phyloP scores from a whole-genome alignment of 2,329 filamentous ascomycete genomes.

The Colletotrichum brevisporum region DNA sequence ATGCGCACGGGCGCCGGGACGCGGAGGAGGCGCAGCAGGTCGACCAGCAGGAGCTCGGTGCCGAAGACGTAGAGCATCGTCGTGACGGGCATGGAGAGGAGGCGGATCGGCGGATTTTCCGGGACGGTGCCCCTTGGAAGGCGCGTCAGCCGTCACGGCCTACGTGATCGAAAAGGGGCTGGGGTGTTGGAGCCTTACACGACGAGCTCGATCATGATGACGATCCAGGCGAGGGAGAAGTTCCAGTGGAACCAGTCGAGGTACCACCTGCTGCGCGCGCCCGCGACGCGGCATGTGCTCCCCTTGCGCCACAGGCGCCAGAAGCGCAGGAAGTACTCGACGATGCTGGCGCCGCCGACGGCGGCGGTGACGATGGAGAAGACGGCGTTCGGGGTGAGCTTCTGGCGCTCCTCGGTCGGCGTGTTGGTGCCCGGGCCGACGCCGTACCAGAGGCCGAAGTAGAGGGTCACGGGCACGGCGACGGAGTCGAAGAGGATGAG shows the following conservation, averaged over 20 bases:
- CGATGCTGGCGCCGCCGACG: slow-evolving; percentile 65
- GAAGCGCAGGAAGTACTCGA: slow-evolving; percentile 66
- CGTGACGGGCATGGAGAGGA: slow-evolving; percentile 66
- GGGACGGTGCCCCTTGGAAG: slow-evolving; percentile 42
- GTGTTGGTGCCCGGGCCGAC: slow-evolving; percentile 46
- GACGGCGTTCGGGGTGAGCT: slow-evolving; percentile 49
- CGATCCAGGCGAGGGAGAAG: slow-evolving; percentile 66
- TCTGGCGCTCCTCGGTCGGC: slow-evolving; percentile 52
- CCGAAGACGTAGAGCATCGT: slow-evolving; percentile 67
- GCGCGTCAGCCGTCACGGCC: background rate
- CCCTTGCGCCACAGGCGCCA: slow-evolving; percentile 67
- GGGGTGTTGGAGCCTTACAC: slow-evolving; percentile 48
- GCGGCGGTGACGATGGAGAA: slow-evolving; percentile 68
- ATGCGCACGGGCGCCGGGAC: slow-evolving; percentile 64
- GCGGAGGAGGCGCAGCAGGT: slow-evolving; percentile 59
- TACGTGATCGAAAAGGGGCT: too few relatives aligned
- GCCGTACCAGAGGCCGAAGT: slow-evolving; percentile 73
- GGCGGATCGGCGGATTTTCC: slow-evolving; percentile 55
- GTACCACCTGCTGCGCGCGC: slow-evolving; percentile 48
- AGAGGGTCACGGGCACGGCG: slow-evolving; percentile 70
- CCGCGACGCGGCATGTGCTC: slow-evolving; percentile 64
- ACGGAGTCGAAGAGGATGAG: slow-evolving; percentile 72
- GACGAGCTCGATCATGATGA: slow-evolving; percentile 70
- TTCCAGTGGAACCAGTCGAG: slow-evolving; percentile 73
- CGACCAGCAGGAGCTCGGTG: slow-evolving; percentile 63